These are phyloP conservation scores for Fraxinus xanthoxyloides DNA, from an alignment of 305 asterid genomes.

Conservation along the genomic window DNA sequence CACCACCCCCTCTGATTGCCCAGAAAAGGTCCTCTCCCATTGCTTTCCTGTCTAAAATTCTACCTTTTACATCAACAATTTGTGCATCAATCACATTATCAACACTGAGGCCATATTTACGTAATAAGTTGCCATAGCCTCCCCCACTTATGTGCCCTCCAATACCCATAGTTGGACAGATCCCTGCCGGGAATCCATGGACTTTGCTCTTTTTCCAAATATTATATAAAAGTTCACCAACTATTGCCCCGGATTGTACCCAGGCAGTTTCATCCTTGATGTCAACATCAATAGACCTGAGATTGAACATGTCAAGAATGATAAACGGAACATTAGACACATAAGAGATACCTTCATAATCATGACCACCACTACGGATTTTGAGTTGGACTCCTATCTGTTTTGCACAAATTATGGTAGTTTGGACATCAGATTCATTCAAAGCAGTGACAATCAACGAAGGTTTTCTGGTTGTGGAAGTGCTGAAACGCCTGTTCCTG, in stretches of 20 bases:
- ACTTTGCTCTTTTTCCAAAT: conserved; percentile 31
- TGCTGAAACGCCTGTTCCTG: conserved; percentile 37
- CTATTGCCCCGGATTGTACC: conserved; percentile 36
- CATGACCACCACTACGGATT: conserved; percentile 49
- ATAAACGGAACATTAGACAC: conserved; percentile 12
- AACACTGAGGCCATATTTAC: conserved; percentile 32
- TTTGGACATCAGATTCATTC: conserved; percentile 28
- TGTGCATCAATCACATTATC: conserved; percentile 33
- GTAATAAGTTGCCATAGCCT: conserved; percentile 40
- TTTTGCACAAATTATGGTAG: conserved; percentile 31
- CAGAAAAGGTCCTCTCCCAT: conserved; percentile 41
- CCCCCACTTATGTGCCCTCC: conserved; percentile 50
- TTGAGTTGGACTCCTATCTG: conserved; percentile 4
- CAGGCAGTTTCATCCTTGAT: conserved; percentile 24
- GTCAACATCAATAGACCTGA: conserved; percentile 22
- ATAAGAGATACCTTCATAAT: conserved; percentile 40
- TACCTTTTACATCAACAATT: conserved; percentile 33
- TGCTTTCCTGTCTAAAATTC: conserved; percentile 24
- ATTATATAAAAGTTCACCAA: conserved; percentile 41
- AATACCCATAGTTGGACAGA: conserved; percentile 36
- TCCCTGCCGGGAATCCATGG: conserved; percentile 38
- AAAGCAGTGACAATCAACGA: conserved; percentile 29
- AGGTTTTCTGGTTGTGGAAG: conserved; percentile 31
- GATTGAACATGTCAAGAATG: conserved; percentile 27
- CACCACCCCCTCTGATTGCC: conserved; percentile 51